Base-by-base conservation (phyloP, 1,139 yeast species). In the Hansenula lynferdii region DNA sequence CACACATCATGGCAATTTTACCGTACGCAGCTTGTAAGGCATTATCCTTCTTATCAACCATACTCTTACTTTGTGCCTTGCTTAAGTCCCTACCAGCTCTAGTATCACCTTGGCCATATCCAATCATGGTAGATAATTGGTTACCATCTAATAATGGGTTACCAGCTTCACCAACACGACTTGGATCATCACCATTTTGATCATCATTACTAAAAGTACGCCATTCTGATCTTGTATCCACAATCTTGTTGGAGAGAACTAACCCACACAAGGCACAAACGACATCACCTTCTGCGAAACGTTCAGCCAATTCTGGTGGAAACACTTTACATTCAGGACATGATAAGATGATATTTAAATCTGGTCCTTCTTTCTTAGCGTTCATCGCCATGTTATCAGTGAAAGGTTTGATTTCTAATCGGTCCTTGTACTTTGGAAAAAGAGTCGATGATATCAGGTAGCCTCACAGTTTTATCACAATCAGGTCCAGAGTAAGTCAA, bases 121-220 rank as follows among this genome's bases (percentile, higher is more conserved):
- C 86, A 45, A 92, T 94, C 71, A 90, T 80, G 6, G 98, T 92
- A 17, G 95, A 89, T 43, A 92, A 78, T 61, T 89, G 95, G 53
- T 85, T 94, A 20, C 95, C 85, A 55, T 90, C 97, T 52, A 94
- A 70, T 44, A 90, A 67, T 12, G 97, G 97, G 58, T 90, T 90
- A n/a, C 94, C 84, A 4, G 97, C 97, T 57, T 90, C 97, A 61
- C 98, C 98, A 48, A 92, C 98, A 85, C 98, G 97, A 53, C 95
- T 83, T 5, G 98, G 98, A 61, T 92, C 98, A 58, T 89, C 97
- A 53, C 95, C 96, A 50, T 92, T 94, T 63, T 90, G 97, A 60
- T 92, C 98, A 61, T 92, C 98, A 60, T 92, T 92, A 47, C 85
- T 79, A 63, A 92, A 92, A 2, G 98, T 92, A 70, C 98, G 85